phyloP scores from a whole-genome alignment of 2,329 filamentous ascomycete genomes.

The Fusarium paranaense region DNA sequence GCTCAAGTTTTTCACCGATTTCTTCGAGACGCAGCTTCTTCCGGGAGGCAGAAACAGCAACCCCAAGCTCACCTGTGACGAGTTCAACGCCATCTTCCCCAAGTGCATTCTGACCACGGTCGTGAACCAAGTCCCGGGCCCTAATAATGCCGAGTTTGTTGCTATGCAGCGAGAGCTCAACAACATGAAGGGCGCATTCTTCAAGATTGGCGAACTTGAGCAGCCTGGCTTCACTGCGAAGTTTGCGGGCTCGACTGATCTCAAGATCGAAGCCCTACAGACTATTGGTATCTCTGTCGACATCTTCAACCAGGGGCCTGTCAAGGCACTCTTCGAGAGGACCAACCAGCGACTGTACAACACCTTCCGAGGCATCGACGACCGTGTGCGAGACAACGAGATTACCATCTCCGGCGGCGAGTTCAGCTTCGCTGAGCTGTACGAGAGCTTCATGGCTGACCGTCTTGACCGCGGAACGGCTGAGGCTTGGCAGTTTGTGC shows the following conservation, averaged over 20 bases:
- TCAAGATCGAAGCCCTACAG: not conserved
- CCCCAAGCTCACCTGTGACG: constrained; percentile 6
- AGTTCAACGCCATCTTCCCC: constrained; percentile 6
- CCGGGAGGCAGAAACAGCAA: not conserved
- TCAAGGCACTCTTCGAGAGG: constrained; percentile 1
- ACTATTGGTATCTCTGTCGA: constrained; percentile 7
- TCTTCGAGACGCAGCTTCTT: constrained; percentile 1
- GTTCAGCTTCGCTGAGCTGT: constrained; percentile 6
- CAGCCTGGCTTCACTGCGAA: not conserved
- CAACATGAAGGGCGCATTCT: constrained; percentile 14
- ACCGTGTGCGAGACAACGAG: not conserved
- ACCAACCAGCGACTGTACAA: constrained; percentile 19
- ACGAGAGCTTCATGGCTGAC: constrained; percentile 6
- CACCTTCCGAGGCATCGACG: constrained; percentile 5
- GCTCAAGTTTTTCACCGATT: constrained; percentile 16
- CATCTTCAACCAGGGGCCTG: not conserved
- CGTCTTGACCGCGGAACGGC: not conserved
- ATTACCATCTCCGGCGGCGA: not conserved
- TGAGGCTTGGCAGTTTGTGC: constrained; percentile 11
- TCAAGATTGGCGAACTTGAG: constrained; percentile 3
- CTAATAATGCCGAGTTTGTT: constrained; percentile 11
- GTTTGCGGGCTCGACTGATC: not conserved
- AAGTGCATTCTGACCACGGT: not conserved
- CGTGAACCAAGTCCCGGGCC: not conserved
- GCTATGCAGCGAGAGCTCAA: constrained; percentile 2